Percentiles rank a stretch among this genome's conserved stretches.
phyloP scores from a whole-genome alignment of 208 protist genomes.

The Leishmania braziliensis region DNA sequence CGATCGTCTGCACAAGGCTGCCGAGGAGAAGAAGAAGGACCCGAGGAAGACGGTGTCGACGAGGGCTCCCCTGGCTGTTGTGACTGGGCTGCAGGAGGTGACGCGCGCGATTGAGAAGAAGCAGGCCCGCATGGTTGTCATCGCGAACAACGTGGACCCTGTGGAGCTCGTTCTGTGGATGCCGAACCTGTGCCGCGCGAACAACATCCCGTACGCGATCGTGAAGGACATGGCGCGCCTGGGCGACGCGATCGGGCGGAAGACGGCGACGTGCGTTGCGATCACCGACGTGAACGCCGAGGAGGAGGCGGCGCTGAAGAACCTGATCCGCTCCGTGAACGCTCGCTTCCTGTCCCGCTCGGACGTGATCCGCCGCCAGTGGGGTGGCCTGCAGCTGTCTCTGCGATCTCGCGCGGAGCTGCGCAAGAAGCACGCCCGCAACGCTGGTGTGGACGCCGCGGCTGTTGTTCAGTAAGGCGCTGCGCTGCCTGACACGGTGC shows the following conservation, averaged over 20 bases:
- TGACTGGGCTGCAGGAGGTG: conserved; percentile 98
- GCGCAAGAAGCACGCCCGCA: conserved; percentile 84
- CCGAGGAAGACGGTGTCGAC: conserved; percentile 75
- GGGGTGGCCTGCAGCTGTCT: conserved; percentile 94
- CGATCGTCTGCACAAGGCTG: conserved; percentile 91
- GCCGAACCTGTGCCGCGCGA: conserved; percentile 98
- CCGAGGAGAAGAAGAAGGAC: conserved; percentile 93
- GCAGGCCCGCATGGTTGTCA: conserved; percentile 99
- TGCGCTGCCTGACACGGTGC: conserved; percentile 15
- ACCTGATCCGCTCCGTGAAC: conserved; percentile 93
- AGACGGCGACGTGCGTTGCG: conserved; percentile 96
- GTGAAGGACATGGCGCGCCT: conserved; percentile 99
- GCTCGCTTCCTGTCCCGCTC: conserved; percentile 95
- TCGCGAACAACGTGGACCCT: conserved; percentile 99
- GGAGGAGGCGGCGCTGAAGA: conserved; percentile 93
- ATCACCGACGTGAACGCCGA: conserved; percentile 96
- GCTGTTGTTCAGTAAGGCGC: conserved; percentile 37
- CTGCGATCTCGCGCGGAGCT: conserved; percentile 80
- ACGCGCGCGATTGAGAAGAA: conserved; percentile 98
- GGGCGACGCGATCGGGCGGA: conserved; percentile 97
- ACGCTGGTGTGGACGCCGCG: conserved; percentile 64
- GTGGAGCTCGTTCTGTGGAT: conserved; percentile 99
- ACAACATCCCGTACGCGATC: conserved; percentile 99
- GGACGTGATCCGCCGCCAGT: conserved; percentile 90
- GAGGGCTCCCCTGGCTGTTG: conserved; percentile 92